Base-by-base conservation (phyloP, 2,329 filamentous ascomycete genomes). In the Grosmannia huntii region DNA sequence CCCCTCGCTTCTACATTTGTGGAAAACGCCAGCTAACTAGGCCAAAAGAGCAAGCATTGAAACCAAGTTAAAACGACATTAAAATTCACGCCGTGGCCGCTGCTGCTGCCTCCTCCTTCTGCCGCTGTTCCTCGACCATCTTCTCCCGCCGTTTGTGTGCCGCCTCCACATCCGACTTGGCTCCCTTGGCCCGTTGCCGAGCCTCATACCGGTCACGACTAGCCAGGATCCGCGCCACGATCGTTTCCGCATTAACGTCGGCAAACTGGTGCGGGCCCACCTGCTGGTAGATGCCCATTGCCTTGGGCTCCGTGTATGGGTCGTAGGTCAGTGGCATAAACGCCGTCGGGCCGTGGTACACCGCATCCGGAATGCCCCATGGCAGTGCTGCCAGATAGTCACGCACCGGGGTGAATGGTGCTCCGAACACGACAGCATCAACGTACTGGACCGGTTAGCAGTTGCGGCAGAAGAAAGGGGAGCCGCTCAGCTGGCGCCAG, bases 301-400 rank as follows among this genome's bases (percentile, higher is more conserved):
- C 76, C 71, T 91, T 94, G 57, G 90, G 85, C 16, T 84, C 89
- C 31, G 79, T 77, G 73, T 97, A 96, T 1, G 88, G 87, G 67
- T 91, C 87, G 68, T 88, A 88, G 6, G 84, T 89, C 27, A 84
- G 68, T 67, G 84, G 87, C 76, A 95, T 94, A 70, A 96, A 96
- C 14, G 87, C 81, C 0, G 94, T 99, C 7, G 90, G 90, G n/a
- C 94, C 94, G 73, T 99, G 94, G 72, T 97, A 99, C 61, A 99
- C 89, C 31, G 84, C 86, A 65, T 86, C 78, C 16, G 90, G 89
- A 5, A 80, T 80, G 55, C 86, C 84, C 71, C 84, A 84, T 0
- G 92, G 90, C 52, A 95, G 77, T 1, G 82, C 77, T 60, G 78
- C 78, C 49, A 99, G 81, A 71, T 95, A 99, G 3, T 81, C 74